Conservation (phyloP, 2,329 filamentous ascomycete genomes). For the Aspergillus sp. region DNA sequence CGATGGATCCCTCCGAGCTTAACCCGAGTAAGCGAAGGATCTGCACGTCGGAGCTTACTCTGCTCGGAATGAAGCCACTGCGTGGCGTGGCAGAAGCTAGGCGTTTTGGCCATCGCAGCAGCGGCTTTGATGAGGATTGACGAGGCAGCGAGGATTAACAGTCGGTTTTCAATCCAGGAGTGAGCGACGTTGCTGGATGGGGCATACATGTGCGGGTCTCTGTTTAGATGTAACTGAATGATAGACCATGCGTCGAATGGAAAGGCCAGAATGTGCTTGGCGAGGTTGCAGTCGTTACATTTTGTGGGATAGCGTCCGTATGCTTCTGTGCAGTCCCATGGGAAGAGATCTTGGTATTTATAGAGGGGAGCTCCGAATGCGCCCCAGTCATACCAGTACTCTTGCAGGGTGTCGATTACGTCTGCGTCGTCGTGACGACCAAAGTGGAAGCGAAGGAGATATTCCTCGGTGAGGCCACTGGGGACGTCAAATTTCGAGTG, state of each 20-base stretch:
- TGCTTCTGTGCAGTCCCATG: slow-evolving; percentile 47
- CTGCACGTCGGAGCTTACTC: not conserved
- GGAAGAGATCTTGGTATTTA: slow-evolving; percentile 39
- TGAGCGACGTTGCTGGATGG: not conserved
- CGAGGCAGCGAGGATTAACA: slow-evolving; percentile 29
- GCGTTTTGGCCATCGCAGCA: slow-evolving; percentile 30
- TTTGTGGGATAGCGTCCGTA: slow-evolving; percentile 31
- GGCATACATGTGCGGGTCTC: slow-evolving; percentile 34
- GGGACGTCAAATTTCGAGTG: slow-evolving; percentile 34
- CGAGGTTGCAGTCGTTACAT: slow-evolving; percentile 39
- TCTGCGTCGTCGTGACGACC: slow-evolving; percentile 40
- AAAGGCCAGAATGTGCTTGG: slow-evolving; percentile 44
- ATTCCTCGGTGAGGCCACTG: slow-evolving; percentile 41
- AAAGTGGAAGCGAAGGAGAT: slow-evolving; percentile 35
- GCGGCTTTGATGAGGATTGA: slow-evolving; percentile 27
- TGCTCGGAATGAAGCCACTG: slow-evolving; percentile 26
- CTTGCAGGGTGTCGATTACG: slow-evolving; percentile 39
- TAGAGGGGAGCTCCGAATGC: slow-evolving; percentile 37
- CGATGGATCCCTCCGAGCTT: slow-evolving; percentile 41
- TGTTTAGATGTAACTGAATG: slow-evolving; percentile 32
- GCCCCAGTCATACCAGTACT: slow-evolving; percentile 47
- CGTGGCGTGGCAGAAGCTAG: slow-evolving; percentile 24
- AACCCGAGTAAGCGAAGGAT: slow-evolving; percentile 17
- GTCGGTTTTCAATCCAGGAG: slow-evolving; percentile 33
- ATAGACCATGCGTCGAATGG: slow-evolving; percentile 45